Evolutionary conservation across 768 basidiomycete species (phyloP), one percentile per base, ranked within the genome.

Genomic region (Russula brevipes): DNA sequence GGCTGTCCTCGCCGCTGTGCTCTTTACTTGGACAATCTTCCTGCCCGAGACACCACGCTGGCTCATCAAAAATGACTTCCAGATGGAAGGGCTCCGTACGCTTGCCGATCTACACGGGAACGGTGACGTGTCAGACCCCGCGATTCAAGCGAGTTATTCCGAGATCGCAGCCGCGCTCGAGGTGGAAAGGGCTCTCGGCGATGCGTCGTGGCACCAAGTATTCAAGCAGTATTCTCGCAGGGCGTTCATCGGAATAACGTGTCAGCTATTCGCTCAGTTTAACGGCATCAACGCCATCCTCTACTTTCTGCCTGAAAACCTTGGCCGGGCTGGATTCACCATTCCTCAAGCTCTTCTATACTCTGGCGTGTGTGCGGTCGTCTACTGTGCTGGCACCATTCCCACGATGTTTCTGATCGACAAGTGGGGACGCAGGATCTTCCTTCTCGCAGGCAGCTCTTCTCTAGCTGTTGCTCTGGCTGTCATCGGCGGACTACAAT

Each of bases 201-300:
- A 73, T 69, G 80, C 71, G 60, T 72, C 79, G 2, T 82, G 79
- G 79, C 67, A 70, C 33, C 78, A 84, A 53, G 71, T 86, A 52
- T 78, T 85, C 73, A 75, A 69, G 61, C 79, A 79, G 52, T 81
- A 84, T 57, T 75, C 79, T 31, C 76, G 79, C 17, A 80, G 84
- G 24, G 72, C 78, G 5, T 64, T 79, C 59, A 76, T 86, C 2
- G 85, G 81, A 9, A 79, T 80, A 64, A 80, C 79, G 0, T 80
- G 80, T 49, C 85, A 86, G 53, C 41, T 69, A 67, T 81, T 83
- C 58, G 80, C 80, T 1, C 81, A 82, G 64, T 79, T 81, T 70
- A 82, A 83, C 68, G 81, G 82, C 31, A 81, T 83, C 71, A 82
- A 82, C 61, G 80, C 80, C 10, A 79, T 86, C 53, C 74, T 85